These are phyloP conservation scores for Barnettozyma populi DNA, from an alignment of 805 yeast species.

Conservation along the genomic window DNA sequence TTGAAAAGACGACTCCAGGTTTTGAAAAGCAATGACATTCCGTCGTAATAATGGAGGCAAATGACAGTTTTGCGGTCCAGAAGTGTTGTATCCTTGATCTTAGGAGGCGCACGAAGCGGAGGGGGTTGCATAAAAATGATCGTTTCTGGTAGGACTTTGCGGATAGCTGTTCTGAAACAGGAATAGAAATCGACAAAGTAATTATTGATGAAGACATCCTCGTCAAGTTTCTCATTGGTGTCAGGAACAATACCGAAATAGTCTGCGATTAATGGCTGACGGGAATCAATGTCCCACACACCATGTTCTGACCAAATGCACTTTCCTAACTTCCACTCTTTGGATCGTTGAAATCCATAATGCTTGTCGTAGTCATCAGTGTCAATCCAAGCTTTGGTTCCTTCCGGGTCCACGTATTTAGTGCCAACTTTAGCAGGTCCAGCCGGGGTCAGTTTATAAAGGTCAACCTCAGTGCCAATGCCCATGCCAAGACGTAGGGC, in stretches of 20 bases:
- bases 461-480: slow-evolving; percentile 57
- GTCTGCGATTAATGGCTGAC: slow-evolving; percentile 37
- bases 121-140: slow-evolving; percentile 76
- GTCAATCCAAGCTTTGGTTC: slow-evolving; percentile 63
- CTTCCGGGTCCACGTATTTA: slow-evolving; percentile 56
- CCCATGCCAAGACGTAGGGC: slow-evolving; percentile 78
- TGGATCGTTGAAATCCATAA: slow-evolving; percentile 66
- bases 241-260: slow-evolving; percentile 43
- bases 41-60: slow-evolving; percentile 93
- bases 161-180: slow-evolving; percentile 42
- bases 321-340: slow-evolving; percentile 62
- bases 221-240: slow-evolving; percentile 38
- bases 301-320: slow-evolving; percentile 81
- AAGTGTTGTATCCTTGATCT: slow-evolving; percentile 40
- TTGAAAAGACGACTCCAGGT: slow-evolving; percentile 80
- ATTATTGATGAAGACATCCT: slow-evolving; percentile 53
- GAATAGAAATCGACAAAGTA: slow-evolving; percentile 61
- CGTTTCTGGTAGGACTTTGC: slow-evolving; percentile 39
- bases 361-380: slow-evolving; percentile 49
- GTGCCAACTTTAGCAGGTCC: slow-evolving; percentile 72
- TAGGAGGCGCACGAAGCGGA: slow-evolving; percentile 73
- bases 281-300: slow-evolving; percentile 56
- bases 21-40: slow-evolving; percentile 87
- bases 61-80: slow-evolving; percentile 62
- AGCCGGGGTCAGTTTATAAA: slow-evolving; percentile 61